Base-by-base conservation (phyloP, 2,329 filamentous ascomycete genomes). In the Penicillium palitans region DNA sequence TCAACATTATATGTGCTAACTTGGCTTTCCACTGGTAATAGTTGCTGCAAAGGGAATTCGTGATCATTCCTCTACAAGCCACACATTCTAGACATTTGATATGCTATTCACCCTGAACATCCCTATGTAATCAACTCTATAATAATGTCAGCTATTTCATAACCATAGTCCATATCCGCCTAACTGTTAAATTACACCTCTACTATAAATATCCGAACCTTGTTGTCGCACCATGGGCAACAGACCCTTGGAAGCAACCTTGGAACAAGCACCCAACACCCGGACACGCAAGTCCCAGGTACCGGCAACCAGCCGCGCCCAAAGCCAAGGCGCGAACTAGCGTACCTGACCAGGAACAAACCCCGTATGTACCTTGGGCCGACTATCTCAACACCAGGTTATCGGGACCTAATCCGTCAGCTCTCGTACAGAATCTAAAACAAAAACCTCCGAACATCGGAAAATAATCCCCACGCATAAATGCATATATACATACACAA, bases 381-480 rank as follows among this genome's bases (percentile, higher is more conserved):
- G 5, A n/a, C 21, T 7, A 27, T 17, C 8, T 17, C 39, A n/a
- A 19, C 41, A 45, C 54, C 54, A 41, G 21, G 24, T 5, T 24
- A 39, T 52, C 33, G 31, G 40, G 35, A 33, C 21, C 8, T 4
- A 31, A 24, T 13, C 24, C 4, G 17, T 40, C 41, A 46, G 40
- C 39, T 57, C 19, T 57, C 19, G 33, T 33, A 53, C 55, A 33
- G 25, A 57, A 46, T 25, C 31, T n/a, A 15, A 37, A 35, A 7
- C 13, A 10, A 56, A 55, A 63, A 50, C 33, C 52, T 57, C 57
- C 54, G 56, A 56, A 40, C 29, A 61, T 57, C 53, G 46, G 53
- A 17, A 44, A 51, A 51, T 37, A 21, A 19, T 19, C 21, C n/a
- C 9, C 27, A 35, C 27, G 21, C 29, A 51, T 51, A 12, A 10